Conservation (phyloP, 257 asterid species). For the Solanum lignicaule region DNA sequence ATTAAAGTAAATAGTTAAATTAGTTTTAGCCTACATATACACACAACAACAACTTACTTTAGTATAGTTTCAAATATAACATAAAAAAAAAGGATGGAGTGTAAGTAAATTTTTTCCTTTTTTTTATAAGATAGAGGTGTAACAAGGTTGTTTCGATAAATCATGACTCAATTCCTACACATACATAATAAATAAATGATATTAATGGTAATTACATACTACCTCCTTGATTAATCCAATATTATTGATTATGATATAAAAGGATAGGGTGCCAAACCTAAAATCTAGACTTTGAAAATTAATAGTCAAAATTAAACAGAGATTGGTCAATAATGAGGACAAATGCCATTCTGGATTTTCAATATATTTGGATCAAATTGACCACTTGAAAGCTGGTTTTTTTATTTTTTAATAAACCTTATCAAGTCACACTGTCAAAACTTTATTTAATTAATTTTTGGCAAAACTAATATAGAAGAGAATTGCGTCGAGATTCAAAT, state of each 20-base stretch:
- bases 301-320: neutral
- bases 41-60: neutral
- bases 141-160: neutral
- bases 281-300: neutral
- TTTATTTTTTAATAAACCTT: neutral
- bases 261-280: neutral
- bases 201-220: neutral
- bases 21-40: neutral
- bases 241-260: too few species aligned
- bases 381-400: neutral
- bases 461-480: neutral
- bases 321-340: neutral
- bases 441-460: neutral
- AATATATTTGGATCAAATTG: neutral
- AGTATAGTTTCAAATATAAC: neutral
- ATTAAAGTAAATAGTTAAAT: neutral
- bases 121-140: too few species aligned
- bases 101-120: too few species aligned
- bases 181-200: neutral
- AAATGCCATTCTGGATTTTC: neutral
- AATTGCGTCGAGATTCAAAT: neutral
- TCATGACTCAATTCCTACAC: neutral
- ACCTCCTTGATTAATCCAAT: neutral
- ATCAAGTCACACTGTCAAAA: neutral
- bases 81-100: rapidly evolving